Evolutionary conservation across 805 yeast genomes (phyloP).

Genomic region (Kazachstania martiniae): DNA sequence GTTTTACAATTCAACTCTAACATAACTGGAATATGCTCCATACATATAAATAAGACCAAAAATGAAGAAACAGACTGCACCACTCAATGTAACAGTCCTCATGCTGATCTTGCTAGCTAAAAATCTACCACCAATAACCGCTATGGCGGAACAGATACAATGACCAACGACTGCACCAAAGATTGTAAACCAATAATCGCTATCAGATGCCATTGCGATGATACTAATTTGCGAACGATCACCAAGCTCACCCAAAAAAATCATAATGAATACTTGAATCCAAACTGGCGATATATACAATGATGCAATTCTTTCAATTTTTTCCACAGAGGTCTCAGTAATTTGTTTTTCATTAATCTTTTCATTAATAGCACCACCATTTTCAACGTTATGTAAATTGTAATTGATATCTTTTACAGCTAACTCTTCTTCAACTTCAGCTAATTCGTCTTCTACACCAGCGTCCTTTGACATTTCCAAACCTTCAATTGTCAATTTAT

Average conservation of each 20-base stretch:
- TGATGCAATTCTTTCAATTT: constrained; percentile 44
- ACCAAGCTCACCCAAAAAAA: constrained; percentile 97
- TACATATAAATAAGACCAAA: constrained; percentile 74
- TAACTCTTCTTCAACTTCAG: constrained; percentile 93
- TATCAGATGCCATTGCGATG: constrained; percentile 96
- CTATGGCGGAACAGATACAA: constrained; percentile 73
- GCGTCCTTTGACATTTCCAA: constrained; percentile 64
- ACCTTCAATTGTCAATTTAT: constrained; percentile 70
- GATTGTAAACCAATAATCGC: constrained; percentile 81
- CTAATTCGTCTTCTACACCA: constrained; percentile 91
- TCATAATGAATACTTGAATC: constrained; percentile 92
- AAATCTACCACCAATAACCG: constrained; percentile 88
- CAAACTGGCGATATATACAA: constrained; percentile 75
- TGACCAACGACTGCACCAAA: constrained; percentile 88
- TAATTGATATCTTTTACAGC: constrained; percentile 48
- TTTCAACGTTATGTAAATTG: constrained; percentile 47
- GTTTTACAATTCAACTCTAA: too few relatives aligned
- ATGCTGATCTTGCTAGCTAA: constrained; percentile 82
- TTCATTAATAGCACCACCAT: constrained; percentile 30
- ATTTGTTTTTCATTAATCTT: constrained; percentile 5
- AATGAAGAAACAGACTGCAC: constrained; percentile 75
- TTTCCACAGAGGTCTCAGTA: constrained; percentile 17
- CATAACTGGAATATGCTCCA: too few relatives aligned
- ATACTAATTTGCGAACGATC: constrained; percentile 97
- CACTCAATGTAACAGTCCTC: constrained; percentile 87